Evolutionary conservation across 371 early-diverging fungal species (phyloP), one percentile per base, ranked within the genome.

Genomic region (Funneliformis caledonium): DNA sequence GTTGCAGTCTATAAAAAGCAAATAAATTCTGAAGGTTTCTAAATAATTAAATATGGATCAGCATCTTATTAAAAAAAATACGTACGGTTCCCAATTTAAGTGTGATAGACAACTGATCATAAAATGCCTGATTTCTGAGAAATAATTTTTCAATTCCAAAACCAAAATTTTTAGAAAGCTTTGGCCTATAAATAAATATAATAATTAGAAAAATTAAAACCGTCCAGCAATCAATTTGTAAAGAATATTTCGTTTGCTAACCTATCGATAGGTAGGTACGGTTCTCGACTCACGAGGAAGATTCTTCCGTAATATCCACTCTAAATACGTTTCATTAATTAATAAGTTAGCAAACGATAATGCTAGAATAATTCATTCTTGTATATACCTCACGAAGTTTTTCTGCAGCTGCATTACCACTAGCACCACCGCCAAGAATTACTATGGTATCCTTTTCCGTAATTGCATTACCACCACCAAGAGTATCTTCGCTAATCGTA

Each of bases 391-490:
- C 83, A 22, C 90, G 85, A 19, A 89, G 81, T 48, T 85, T 80
- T 77, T 90, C 88, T 12, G 86, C 87, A 11, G 88, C 82, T 9
- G 85, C 75, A 52, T 87, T 78, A 72, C 89, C 91, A 60, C 85
- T 85, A 60, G 89, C 88, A 70, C 91, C 91, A 75, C 88, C 87
- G 45, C 91, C 89, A 26, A 89, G 61, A 56, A 90, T 85, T 59
- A 90, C 84, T 33, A 85, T 88, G 22, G 77, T 82, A 37, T 84
- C 50, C 2, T 52, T 74, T 4, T 26, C 37, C 37, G 37, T 37
- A 37, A 37, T 37, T 37, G 2, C 37, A 37, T 37, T 37, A 37
- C 37, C 37, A 37, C 37, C 37, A 37, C 37, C 37, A 37, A 37
- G 37, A 37, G 37, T 37, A 37, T 37, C 37, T 42, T 72, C 72